A percentile compares a stretch with the other conserved stretches of the same genome.
phyloP scores from a whole-genome alignment of 495 filamentous ascomycete genomes.

The Penicillium alfredii region DNA sequence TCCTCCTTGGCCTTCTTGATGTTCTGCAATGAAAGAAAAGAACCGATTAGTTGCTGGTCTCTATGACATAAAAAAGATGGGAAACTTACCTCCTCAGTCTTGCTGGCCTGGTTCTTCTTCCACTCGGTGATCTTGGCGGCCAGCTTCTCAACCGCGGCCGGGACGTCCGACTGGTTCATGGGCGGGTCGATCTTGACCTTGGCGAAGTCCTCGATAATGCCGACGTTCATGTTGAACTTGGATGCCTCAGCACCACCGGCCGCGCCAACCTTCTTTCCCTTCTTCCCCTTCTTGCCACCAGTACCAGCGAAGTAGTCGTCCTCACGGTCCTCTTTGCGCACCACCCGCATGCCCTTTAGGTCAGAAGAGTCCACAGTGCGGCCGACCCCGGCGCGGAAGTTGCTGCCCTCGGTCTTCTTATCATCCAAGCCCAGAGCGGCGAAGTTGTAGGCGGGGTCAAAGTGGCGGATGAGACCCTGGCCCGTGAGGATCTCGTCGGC shows the following conservation, averaged over 20 bases:
- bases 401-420: conserved; percentile 61
- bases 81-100: conserved; percentile 79
- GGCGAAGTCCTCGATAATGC: conserved; percentile 82
- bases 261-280: conserved; percentile 68
- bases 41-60: conserved; percentile 10
- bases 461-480: conserved; percentile 79
- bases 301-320: conserved; percentile 81
- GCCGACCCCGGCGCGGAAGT: conserved; percentile 69
- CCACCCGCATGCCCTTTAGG: conserved; percentile 70
- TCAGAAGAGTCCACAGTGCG: conserved; percentile 73
- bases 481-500: conserved; percentile 84
- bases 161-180: conserved; percentile 74
- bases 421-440: conserved; percentile 47
- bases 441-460: conserved; percentile 73
- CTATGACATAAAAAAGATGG: not conserved
- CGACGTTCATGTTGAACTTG: conserved; percentile 83
- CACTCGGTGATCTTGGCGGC: conserved; percentile 87
- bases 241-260: conserved; percentile 38
- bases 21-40: conserved; percentile 45
- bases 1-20: conserved; percentile 65
- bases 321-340: conserved; percentile 77
- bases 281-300: conserved; percentile 85
- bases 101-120: conserved; percentile 82
- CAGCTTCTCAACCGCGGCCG: conserved; percentile 74
- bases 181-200: conserved; percentile 82